These are phyloP conservation scores for Oryza glumipatula DNA, from an alignment of 176 grass and related monocot genomes.

Conservation along the genomic window DNA sequence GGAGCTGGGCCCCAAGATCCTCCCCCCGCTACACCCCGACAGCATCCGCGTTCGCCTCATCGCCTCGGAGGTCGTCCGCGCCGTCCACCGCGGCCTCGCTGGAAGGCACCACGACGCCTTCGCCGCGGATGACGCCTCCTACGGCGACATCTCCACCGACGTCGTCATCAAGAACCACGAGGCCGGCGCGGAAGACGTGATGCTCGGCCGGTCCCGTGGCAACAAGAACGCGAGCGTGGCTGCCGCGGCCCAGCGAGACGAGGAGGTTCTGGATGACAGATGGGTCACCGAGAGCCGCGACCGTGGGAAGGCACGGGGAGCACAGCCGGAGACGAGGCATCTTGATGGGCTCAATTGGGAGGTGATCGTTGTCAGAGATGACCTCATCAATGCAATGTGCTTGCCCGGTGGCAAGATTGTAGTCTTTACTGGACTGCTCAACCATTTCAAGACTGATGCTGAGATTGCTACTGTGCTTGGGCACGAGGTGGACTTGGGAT, in stretches of 20 bases:
- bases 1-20: slow-evolving; percentile 68
- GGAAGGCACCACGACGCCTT: slow-evolving; percentile 24
- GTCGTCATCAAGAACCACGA: slow-evolving; percentile 36
- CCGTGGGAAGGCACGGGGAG: slow-evolving; percentile 45
- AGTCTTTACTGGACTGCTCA: slow-evolving; percentile 80
- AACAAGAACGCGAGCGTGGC: slow-evolving; percentile 40
- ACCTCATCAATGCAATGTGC: slow-evolving; percentile 77
- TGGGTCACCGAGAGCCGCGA: slow-evolving; percentile 75
- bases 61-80: slow-evolving; percentile 74
- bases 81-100: slow-evolving; percentile 65
- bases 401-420: slow-evolving; percentile 92
- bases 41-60: slow-evolving; percentile 85
- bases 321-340: slow-evolving; percentile 55
- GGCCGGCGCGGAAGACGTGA: slow-evolving; percentile 3
- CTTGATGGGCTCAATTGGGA: slow-evolving; percentile 90
- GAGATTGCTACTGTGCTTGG: slow-evolving; percentile 86
- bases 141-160: slow-evolving; percentile 49
- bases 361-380: slow-evolving; percentile 80
- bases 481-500: slow-evolving; percentile 67
- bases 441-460: slow-evolving; percentile 76
- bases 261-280: slow-evolving; percentile 88
- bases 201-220: slow-evolving; percentile 30
- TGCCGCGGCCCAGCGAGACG: slow-evolving; percentile 50
- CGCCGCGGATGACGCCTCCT: slow-evolving; percentile 45
- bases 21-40: slow-evolving; percentile 89